These are phyloP conservation scores for Abelmoschus esculentus DNA, from an alignment of 345 rosid species.

Conservation along the genomic window DNA sequence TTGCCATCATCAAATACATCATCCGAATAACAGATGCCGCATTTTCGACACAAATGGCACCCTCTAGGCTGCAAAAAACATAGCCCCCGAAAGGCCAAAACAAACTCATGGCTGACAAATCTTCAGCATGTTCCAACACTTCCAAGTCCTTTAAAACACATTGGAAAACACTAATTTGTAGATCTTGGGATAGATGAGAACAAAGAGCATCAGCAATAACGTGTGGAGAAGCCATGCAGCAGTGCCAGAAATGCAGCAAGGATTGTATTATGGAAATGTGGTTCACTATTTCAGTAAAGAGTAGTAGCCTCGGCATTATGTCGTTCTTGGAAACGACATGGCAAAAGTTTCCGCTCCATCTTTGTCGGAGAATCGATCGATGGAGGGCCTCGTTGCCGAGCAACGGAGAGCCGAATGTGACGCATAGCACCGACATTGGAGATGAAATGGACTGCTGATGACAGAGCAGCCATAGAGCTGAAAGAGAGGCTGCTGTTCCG, in stretches of 20 bases:
- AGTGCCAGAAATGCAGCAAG: slow-evolving; percentile 26
- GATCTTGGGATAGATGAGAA: slow-evolving; percentile 12
- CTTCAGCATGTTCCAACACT: neutral
- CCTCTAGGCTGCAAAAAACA: slow-evolving; percentile 54
- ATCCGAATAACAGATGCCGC: slow-evolving; percentile 37
- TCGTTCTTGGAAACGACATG: slow-evolving; percentile 56
- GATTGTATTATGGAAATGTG: neutral
- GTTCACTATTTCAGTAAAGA: slow-evolving; percentile 23
- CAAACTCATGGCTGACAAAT: neutral
- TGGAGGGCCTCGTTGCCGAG: neutral
- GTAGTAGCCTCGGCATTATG: slow-evolving; percentile 40
- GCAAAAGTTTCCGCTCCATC: neutral
- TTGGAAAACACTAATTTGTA: slow-evolving; percentile 12
- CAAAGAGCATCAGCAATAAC: neutral
- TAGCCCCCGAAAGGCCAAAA: slow-evolving; percentile 72
- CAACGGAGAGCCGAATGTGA: neutral
- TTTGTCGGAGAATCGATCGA: neutral
- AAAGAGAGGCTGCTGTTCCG: slow-evolving; percentile 30
- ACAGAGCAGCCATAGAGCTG: neutral
- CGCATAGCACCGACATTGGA: neutral
- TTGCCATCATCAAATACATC: slow-evolving; percentile 42
- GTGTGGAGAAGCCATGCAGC: slow-evolving; percentile 19
- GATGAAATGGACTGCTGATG: neutral
- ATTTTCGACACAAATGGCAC: slow-evolving; percentile 63
- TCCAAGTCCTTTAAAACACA: slow-evolving; percentile 15